phyloP scores from a whole-genome alignment of 805 yeast species.

The Candida insectorum region DNA sequence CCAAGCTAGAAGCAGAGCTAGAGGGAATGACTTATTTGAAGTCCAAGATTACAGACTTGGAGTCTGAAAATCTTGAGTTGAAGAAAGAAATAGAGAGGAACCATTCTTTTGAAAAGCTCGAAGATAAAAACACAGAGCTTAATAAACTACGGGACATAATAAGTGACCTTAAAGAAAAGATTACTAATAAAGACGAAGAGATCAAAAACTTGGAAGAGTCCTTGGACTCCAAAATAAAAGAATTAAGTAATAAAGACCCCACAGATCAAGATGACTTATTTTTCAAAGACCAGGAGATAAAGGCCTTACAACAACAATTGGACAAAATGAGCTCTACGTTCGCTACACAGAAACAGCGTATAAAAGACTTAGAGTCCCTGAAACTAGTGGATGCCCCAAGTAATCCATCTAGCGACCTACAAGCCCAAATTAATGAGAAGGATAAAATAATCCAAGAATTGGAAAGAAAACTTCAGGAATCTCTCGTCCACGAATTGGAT shows the following conservation, averaged over 20 bases:
- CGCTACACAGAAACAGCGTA: slow-evolving; percentile 9
- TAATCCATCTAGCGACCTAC: not conserved
- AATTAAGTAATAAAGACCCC: not conserved
- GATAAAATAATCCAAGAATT: slow-evolving; percentile 9
- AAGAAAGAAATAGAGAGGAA: slow-evolving; percentile 11
- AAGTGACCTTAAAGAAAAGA: slow-evolving; percentile 16
- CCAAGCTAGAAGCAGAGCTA: slow-evolving; percentile 5
- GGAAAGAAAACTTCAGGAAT: slow-evolving; percentile 11
- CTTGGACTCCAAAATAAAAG: slow-evolving; percentile 6
- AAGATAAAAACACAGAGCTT: slow-evolving; percentile 12
- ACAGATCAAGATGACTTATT: slow-evolving; percentile 7
- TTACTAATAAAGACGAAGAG: slow-evolving; percentile 7
- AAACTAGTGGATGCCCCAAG: not conserved
- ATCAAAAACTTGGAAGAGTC: slow-evolving; percentile 3
- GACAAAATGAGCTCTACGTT: slow-evolving; percentile 9
- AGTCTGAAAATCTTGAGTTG: slow-evolving; percentile 7
- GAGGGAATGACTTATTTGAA: slow-evolving; percentile 4
- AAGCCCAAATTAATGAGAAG: slow-evolving; percentile 1
- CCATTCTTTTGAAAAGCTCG: slow-evolving; percentile 11
- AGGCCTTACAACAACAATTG: slow-evolving; percentile 13
- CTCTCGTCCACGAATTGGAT: slow-evolving; percentile 10
- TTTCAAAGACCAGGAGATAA: slow-evolving; percentile 14
- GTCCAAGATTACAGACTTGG: slow-evolving; percentile 8
- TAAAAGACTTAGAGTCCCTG: slow-evolving; percentile 6
- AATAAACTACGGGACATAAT: slow-evolving; percentile 10